Base-by-base conservation (phyloP, 2,329 filamentous ascomycete species). In the Neoscytalidium dimidiatum region DNA sequence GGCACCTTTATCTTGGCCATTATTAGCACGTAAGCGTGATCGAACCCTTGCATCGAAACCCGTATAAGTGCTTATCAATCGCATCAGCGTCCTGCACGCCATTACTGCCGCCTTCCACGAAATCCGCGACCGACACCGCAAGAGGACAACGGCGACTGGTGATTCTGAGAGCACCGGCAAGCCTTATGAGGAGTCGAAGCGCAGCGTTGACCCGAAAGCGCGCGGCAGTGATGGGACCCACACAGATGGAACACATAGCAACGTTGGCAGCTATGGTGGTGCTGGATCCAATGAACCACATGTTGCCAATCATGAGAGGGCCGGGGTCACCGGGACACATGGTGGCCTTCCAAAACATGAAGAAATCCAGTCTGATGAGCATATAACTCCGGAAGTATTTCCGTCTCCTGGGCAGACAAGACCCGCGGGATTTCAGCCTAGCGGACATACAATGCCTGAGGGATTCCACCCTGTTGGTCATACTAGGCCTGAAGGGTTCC, bases 1-100 rank as follows among this genome's bases (percentile, higher is more conserved):
- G 79, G 77, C 0, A 80, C 78, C 0, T 82, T 82, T 66, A 74
- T 80, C 9, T 62, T 81, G 65, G 79, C 79, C 7, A 81, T 82
- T 49, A 68, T 81, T 63, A 80, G 76, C 76, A 81, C 79, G 79
- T 81, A 73, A 77, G 79, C 78, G 31, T 28, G 5, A 13, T 28
- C 28, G 4, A 19, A 17, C 29, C 29, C 29, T 21, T n/a, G 23
- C 4, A 33, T 17, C 14, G 23, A n/a, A 7, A 44, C 48, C 14
- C n/a, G n/a, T n/a, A n/a, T n/a, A n/a, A 51, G 4, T 31, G 13
- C 26, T 29, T 29, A 28, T 17, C 49, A 11, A 35, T 31, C 9
- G 9, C 29, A 23, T n/a, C 64, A 80, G 79, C 8, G 19, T 81
- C 19, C 74, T 82, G 5, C 79, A 82, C 66, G 76, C 78, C 13